Evolutionary conservation across 768 basidiomycete genomes (phyloP).

Genomic region (Tulasnella sp.): DNA sequence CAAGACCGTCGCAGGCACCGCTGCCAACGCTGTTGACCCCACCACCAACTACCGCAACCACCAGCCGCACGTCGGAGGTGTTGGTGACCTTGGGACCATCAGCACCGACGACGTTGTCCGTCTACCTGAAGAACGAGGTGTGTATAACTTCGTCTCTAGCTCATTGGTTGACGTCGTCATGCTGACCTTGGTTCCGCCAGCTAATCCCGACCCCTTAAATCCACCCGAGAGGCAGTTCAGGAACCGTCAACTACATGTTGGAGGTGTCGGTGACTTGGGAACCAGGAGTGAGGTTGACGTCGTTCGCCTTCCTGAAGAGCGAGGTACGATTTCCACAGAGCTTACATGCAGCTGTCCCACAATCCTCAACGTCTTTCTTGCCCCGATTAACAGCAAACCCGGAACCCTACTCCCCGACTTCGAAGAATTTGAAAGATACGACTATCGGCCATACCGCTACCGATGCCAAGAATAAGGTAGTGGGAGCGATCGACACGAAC

Average conservation of each 20-base stretch:
- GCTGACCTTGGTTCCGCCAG: background rate
- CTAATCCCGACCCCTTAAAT: background rate
- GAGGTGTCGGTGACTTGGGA: slow-evolving; percentile 29
- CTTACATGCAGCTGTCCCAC: background rate
- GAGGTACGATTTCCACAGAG: background rate
- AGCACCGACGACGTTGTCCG: slow-evolving; percentile 21
- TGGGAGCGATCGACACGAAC: background rate
- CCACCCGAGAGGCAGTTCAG: slow-evolving; percentile 3
- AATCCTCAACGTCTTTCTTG: background rate
- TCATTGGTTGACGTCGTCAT: background rate
- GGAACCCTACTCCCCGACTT: background rate
- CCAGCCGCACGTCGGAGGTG: slow-evolving; percentile 23
- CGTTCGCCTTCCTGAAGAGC: slow-evolving; percentile 28
- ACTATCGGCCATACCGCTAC: background rate
- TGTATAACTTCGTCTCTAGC: background rate
- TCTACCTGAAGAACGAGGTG: slow-evolving; percentile 32
- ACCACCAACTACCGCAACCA: slow-evolving; percentile 18
- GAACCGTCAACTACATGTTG: slow-evolving; percentile 11
- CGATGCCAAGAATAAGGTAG: background rate
- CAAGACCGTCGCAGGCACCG: background rate
- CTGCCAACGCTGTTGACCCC: background rate
- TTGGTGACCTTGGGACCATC: slow-evolving; percentile 26
- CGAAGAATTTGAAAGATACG: background rate
- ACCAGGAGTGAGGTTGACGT: slow-evolving; percentile 1
- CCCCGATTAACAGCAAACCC: background rate